Evolutionary conservation across 1,139 yeast genomes (phyloP).

Genomic region (Lodderomyces orthopsilosis): DNA sequence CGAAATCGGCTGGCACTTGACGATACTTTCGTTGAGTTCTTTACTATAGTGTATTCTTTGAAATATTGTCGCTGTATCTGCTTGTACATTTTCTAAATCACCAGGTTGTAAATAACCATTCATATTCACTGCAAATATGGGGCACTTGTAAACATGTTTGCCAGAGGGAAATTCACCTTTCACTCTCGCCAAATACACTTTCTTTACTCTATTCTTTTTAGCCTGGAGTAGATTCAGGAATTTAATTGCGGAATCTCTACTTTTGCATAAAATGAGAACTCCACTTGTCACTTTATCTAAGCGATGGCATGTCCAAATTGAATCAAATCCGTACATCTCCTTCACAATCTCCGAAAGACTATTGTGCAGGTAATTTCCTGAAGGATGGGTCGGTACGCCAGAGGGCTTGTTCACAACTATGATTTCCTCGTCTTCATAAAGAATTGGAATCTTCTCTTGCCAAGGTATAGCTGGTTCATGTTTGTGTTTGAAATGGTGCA

Average conservation of each 20-base stretch:
- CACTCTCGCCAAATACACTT: constrained; percentile 63
- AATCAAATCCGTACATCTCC: constrained; percentile 28
- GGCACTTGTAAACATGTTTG: constrained; percentile 25
- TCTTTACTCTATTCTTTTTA: constrained; percentile 35
- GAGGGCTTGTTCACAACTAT: constrained; percentile 70
- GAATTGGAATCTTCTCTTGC: constrained; percentile 30
- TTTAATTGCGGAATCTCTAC: constrained; percentile 38
- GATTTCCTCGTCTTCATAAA: constrained; percentile 46
- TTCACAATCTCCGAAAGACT: constrained; percentile 60
- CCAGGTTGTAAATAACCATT: constrained; percentile 36
- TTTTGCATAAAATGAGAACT: constrained; percentile 56
- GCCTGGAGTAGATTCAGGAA: constrained; percentile 42
- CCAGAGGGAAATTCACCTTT: constrained; percentile 52
- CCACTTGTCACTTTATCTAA: constrained; percentile 79
- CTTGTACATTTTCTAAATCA: constrained; percentile 25
- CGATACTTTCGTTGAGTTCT: constrained; percentile 48
- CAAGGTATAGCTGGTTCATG: constrained; percentile 59
- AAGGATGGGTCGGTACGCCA: constrained; percentile 81
- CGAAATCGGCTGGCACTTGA: constrained; percentile 63
- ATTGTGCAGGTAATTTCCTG: constrained; percentile 61
- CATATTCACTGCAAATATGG: constrained; percentile 35
- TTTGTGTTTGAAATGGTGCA: constrained; percentile 48
- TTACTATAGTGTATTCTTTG: constrained; percentile 22
- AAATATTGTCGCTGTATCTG: constrained; percentile 35
- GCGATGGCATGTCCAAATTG: constrained; percentile 62